Base-by-base conservation (phyloP, 176 grass and related monocot species). In the Hyparrhenia diplandra region DNA sequence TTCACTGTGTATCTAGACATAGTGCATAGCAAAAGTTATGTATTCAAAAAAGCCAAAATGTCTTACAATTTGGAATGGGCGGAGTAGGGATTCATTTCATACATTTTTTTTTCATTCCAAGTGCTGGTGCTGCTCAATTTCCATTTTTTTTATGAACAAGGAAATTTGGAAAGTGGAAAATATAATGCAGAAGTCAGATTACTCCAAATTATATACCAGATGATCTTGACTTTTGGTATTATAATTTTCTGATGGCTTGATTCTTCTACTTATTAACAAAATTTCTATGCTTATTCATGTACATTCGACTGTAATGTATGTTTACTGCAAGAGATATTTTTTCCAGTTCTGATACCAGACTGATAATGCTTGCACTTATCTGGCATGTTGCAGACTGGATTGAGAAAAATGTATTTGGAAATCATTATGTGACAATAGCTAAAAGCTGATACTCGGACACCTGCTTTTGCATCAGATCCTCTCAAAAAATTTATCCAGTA, bases 351-450 rank as follows among this genome's bases (percentile, higher is more conserved):
- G 28, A 13, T 8, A 52, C 10, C 8, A 36, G 58, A 85, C 5
- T 77, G 58, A 85, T 77, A 77, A 71, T 55, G 13, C 23, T 78
- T 64, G 40, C 34, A 83, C 30, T 86, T 77, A 39, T 47, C 69
- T 87, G 6, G 88, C 82, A 66, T 94, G 42, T 87, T 73, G 36
- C 88, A 99, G 96, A 99, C 83, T 89, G 96, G 92, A 62, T 55
- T 93, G 87, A 92, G 90, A 99, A 91, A 82, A 99, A 93, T 79
- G 88, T 99, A 74, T 99, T 93, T 91, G 96, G 96, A 86, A 99
- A 93, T 87, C 96, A 99, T 71, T 67, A 91, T 41, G 88, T 95
- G 62, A 77, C 95, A 86, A 74, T 86, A 63, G 71, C 84, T 89
- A 89, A 88, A 88, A 85, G 84, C 59, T 34, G 96, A 91, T 69